Evolutionary conservation across 257 asterid genomes (phyloP), one percentile per base, ranked within the genome.

Genomic region (Cordia subcordata): DNA sequence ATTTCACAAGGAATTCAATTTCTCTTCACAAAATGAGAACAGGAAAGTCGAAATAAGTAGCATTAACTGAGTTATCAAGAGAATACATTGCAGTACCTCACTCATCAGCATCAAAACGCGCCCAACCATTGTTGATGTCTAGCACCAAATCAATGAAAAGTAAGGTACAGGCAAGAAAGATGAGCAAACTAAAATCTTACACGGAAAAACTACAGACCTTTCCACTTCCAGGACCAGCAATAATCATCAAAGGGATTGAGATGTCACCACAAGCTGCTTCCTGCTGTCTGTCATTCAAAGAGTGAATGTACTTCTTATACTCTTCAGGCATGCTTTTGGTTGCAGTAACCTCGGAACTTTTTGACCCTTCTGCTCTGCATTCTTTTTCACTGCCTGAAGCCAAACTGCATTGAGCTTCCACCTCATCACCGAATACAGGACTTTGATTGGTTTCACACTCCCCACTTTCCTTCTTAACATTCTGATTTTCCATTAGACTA

Each of bases 141-240:
- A 85, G 60, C 23, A 79, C 55, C 68, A 27, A 67, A 77, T 77
- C 60, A 55, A 68, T 57, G 60, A 58, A 65, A 66, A 58, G 50
- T 37, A 60, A 65, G 33, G 52, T 53, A 76, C 39, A 61, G 61
- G 49, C 65, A 65, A 61, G 32, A 59, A 66, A 69, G 50, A 47
- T 13, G 60, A 46, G 51, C 53, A 62, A 56, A 57, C 53, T 69
- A 23, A 50, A 20, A 38, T 58, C 63, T 19, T 55, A 61, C 62
- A 58, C 17, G 23, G 37, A 37, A 52, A 68, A 63, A 55, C 16
- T 65, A 60, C 72, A 65, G 60, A 88, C 99, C 99, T 92, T 92
- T 63, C 98, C 98, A 66, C 98, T 92, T 68, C 98, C 98, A 37
- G 98, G 98, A 61, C 98, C 98, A 68, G 98, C 98, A 79, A 92